These are phyloP conservation scores for Candida ascalaphidarum DNA, from an alignment of 805 yeast species.

Conservation along the genomic window DNA sequence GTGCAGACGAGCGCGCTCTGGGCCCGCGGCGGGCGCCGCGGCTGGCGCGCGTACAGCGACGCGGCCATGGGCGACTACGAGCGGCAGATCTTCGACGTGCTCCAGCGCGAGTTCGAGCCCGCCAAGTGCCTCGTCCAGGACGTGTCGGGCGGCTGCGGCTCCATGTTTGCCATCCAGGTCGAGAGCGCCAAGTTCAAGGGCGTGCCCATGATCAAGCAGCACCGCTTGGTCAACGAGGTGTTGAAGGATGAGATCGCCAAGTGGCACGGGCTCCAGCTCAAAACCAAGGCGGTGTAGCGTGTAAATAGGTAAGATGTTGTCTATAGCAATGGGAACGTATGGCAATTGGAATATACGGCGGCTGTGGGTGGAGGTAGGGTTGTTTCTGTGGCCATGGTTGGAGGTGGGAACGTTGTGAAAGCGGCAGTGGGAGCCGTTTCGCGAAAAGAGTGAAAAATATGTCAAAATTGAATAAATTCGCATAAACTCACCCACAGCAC, in stretches of 20 bases:
- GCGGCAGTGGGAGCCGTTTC: too few relatives aligned
- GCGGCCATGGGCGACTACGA: conserved; percentile 53
- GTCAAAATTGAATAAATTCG: too few relatives aligned
- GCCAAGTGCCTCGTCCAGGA: conserved; percentile 60
- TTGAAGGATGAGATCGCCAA: conserved; percentile 76
- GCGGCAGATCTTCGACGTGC: conserved; percentile 46
- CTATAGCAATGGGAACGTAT: too few relatives aligned
- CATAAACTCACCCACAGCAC: too few relatives aligned
- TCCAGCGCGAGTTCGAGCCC: conserved; percentile 54
- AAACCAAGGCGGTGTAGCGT: conserved; percentile 48
- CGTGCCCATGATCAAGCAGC: conserved; percentile 81
- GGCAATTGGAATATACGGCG: too few relatives aligned
- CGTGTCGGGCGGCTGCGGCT: conserved; percentile 92
- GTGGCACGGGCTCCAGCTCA: conserved; percentile 94
- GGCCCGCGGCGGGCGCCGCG: too few relatives aligned
- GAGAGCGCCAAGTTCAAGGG: conserved; percentile 73
- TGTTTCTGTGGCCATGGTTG: too few relatives aligned
- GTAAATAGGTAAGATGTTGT: neutral
- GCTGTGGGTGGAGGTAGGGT: too few relatives aligned
- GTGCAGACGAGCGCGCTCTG: too few relatives aligned
- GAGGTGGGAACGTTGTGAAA: too few relatives aligned
- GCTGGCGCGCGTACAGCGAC: too few relatives aligned
- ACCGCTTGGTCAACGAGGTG: conserved; percentile 74
- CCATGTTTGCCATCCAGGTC: conserved; percentile 87
- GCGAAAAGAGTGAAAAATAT: too few relatives aligned